Evolutionary conservation across 2,329 filamentous ascomycete genomes (phyloP), one percentile per base, ranked within the genome.

Genomic region (Penicillium thymicola): DNA sequence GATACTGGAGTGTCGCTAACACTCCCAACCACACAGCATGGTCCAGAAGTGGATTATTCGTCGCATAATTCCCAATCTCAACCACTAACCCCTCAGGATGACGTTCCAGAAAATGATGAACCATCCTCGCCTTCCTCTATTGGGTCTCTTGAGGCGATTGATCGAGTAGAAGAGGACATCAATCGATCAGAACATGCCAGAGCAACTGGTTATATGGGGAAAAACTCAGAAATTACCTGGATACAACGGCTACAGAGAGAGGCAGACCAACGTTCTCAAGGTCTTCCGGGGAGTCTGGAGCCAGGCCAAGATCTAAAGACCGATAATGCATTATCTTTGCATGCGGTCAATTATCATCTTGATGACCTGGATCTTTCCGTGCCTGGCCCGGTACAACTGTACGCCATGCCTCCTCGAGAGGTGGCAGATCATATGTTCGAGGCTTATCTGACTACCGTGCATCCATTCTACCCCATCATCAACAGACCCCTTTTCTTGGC

Each of bases 161-260:
- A 79, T 58, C 69, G 74, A n/a, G 74, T 78, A 14, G 72, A 78
- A 46, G 76, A 78, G 60, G 77, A 79, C 44, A 64, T 77, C 46
- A 75, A 76, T 21, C 69, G 73, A 43, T 70, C 61, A 51, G 69
- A 72, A 58, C 59, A 67, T 40, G 67, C 72, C 2, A 64, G 73
- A 51, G 70, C 72, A 8, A 78, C 74, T 1, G 75, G 76, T 1
- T 79, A 74, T 58, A 74, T 77, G 67, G 77, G 77, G 4, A 78
- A 78, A 57, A 77, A 76, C 40, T 79, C 76, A 0, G 76, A 78
- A 52, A 63, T 78, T 14, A 78, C 72, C 14, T 79, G 77, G 77
- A 71, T 78, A 63, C 76, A 78, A 57, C 69, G 74, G 37, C 58
- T 78, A 25, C 71, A 70, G 8, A 63, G 67, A 65, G 71, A 78